These are phyloP conservation scores for Alternaria alternata DNA, from an alignment of 2,329 filamentous ascomycete genomes.

Conservation along the genomic window DNA sequence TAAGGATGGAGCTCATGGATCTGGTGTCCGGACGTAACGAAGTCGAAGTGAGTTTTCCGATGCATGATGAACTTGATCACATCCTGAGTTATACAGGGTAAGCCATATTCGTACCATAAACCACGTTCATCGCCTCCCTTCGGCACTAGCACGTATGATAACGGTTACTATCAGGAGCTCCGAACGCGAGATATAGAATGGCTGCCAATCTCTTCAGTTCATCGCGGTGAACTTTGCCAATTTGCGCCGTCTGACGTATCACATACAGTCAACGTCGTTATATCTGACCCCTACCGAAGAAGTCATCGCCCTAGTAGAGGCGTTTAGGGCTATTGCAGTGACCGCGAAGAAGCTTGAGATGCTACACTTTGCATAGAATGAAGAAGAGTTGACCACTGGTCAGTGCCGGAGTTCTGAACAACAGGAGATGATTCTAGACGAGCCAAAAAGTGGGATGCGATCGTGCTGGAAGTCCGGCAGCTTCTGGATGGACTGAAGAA, in stretches of 20 bases:
- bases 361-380: neutral
- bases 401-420: neutral
- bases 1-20: neutral
- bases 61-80: neutral
- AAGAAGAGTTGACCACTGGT: neutral
- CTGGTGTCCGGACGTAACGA: neutral
- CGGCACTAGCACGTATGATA: neutral
- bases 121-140: neutral
- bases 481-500: neutral
- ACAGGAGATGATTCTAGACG: neutral
- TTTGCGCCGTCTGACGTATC: neutral
- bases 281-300: neutral
- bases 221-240: neutral
- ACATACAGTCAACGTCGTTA: neutral
- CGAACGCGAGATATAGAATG: neutral
- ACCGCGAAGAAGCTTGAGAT: neutral
- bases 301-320: neutral
- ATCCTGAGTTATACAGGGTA: neutral
- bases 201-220: neutral
- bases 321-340: neutral
- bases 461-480: neutral
- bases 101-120: neutral
- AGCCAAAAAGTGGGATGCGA: neutral
- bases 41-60: neutral
- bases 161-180: neutral